Percentiles rank a stretch among this genome's conserved stretches.
phyloP scores from a whole-genome alignment of 2,329 filamentous ascomycete genomes.

The Plectosphaerella cucumerina region DNA sequence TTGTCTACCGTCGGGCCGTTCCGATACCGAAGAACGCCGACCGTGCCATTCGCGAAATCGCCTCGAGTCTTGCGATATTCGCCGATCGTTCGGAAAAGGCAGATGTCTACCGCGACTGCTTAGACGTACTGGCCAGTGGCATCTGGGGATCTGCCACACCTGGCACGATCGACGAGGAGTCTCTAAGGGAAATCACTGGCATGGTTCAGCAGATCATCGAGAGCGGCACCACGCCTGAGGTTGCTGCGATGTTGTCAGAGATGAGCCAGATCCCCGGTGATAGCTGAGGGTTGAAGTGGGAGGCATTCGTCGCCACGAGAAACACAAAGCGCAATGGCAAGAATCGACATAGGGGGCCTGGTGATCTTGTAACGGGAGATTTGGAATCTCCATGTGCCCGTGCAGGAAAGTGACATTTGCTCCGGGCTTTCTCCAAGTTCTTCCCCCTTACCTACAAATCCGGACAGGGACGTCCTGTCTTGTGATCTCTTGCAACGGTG shows the following conservation, averaged over 20 bases:
- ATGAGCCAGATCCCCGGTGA: too few species aligned
- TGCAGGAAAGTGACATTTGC: too few species aligned
- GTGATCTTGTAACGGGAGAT: too few species aligned
- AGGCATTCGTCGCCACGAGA: too few species aligned
- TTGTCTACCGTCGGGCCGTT: background rate
- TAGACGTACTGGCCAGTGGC: background rate
- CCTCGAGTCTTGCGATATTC: background rate
- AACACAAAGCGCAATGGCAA: too few species aligned
- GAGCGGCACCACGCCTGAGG: background rate
- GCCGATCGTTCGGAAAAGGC: slow-evolving; percentile 1
- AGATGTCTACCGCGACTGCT: background rate
- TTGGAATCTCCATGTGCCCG: too few species aligned
- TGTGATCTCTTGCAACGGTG: too few species aligned
- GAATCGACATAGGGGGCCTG: too few species aligned
- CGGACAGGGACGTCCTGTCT: too few species aligned
- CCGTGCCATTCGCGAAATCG: background rate
- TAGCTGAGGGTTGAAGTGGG: too few species aligned
- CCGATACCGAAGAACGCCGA: background rate
- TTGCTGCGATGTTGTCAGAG: background rate
- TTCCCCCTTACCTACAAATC: too few species aligned
- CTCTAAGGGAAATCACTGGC: background rate
- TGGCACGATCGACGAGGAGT: background rate
- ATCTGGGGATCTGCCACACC: background rate
- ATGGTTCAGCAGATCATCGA: background rate
- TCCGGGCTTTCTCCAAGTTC: too few species aligned